Evolutionary conservation across 1,139 yeast species (phyloP).

Genomic region (Pichia sp.): DNA sequence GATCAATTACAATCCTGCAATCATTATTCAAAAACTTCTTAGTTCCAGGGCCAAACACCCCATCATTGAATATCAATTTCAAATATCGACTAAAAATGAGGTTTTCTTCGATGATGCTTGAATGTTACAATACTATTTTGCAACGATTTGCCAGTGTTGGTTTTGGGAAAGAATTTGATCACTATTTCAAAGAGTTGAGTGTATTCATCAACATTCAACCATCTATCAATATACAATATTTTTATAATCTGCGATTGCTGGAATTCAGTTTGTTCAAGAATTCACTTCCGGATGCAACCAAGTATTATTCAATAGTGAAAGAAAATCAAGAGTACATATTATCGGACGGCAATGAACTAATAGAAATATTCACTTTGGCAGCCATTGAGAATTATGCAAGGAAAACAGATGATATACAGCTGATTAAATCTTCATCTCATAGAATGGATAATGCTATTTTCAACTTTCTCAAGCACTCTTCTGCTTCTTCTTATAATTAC

Average conservation of each 20-base stretch:
- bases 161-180: constrained; percentile 45
- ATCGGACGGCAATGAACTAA: constrained; percentile 4
- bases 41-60: constrained; percentile 11
- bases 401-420: constrained; percentile 9
- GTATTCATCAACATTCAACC: constrained; percentile 31
- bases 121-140: constrained; percentile 33
- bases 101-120: constrained; percentile 31
- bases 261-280: constrained; percentile 15
- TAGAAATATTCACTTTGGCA: constrained; percentile 2
- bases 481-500: not conserved
- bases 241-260: constrained; percentile 16
- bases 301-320: constrained; percentile 9
- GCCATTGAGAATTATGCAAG: constrained; percentile 8
- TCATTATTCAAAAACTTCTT: constrained; percentile 37
- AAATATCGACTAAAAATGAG: constrained; percentile 31
- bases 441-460: constrained; percentile 6
- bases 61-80: constrained; percentile 9
- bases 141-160: constrained; percentile 40
- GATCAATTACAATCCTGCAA: constrained; percentile 36
- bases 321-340: constrained; percentile 5
- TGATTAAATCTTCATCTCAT: constrained; percentile 2
- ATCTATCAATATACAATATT: constrained; percentile 30
- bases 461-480: not conserved
- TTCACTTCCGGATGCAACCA: constrained; percentile 12
- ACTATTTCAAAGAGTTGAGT: constrained; percentile 41